A percentile compares a stretch with the other conserved stretches of the same genome.
Conservation (phyloP, 2,329 filamentous ascomycete species). For the Aspergillus amoenus region DNA sequence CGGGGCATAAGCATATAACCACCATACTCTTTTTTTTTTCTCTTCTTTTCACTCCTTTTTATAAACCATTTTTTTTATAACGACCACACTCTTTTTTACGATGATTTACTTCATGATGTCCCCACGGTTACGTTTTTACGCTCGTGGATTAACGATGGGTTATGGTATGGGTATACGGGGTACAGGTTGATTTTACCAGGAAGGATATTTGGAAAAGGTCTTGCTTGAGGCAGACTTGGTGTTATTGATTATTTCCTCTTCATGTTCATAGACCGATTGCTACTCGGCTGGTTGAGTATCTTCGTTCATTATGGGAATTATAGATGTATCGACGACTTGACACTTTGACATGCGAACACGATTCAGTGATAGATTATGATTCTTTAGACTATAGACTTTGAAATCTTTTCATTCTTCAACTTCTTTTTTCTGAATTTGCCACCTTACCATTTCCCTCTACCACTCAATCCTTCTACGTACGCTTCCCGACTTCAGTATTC, state of each 20-base stretch:
- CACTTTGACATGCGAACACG: neutral
- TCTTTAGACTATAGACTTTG: neutral
- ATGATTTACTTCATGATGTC: neutral
- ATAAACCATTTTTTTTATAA: neutral
- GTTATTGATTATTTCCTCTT: neutral
- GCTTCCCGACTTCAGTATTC: too few species aligned
- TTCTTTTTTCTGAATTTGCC: neutral
- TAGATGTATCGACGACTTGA: neutral
- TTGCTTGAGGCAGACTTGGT: neutral
- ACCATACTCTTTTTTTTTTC: neutral
- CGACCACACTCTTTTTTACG: neutral
- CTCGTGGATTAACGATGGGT: neutral
- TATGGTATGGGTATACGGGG: neutral
- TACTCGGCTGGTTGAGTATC: neutral
- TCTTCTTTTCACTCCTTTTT: conserved; percentile 2
- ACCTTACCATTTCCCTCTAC: neutral
- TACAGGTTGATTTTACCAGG: neutral
- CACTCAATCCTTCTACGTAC: neutral
- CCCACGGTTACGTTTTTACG: neutral
- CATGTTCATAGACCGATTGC: neutral
- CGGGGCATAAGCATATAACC: conserved; percentile 20
- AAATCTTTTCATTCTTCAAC: neutral
- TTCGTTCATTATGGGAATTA: neutral
- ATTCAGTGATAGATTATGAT: neutral
- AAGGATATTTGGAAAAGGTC: neutral